Percentiles rank a stretch among this genome's conserved stretches.
These are phyloP conservation scores for Geotrichum histeridarum DNA, from an alignment of 1,139 yeast genomes.

Conservation along the genomic window DNA sequence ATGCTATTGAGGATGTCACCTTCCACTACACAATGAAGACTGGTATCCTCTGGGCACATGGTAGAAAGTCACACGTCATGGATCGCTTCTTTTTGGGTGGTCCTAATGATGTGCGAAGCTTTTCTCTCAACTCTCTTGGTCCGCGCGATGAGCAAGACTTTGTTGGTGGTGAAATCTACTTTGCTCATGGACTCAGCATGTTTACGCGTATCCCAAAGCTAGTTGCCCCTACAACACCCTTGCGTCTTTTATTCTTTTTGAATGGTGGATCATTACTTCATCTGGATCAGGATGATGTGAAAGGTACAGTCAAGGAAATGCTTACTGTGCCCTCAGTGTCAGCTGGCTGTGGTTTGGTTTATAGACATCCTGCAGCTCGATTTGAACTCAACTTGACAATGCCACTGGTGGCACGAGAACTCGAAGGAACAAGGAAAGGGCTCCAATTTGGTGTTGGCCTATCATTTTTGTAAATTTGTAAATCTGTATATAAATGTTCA, in stretches of 20 bases:
- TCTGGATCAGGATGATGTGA: constrained; percentile 35
- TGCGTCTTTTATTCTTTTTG: constrained; percentile 63
- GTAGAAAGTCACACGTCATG: constrained; percentile 36
- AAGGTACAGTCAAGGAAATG: constrained; percentile 33
- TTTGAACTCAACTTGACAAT: constrained; percentile 83
- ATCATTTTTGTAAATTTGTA: constrained; percentile 54
- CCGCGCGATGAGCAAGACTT: constrained; percentile 57
- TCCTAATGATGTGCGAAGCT: constrained; percentile 77
- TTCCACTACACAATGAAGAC: constrained; percentile 25
- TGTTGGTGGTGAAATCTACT: constrained; percentile 76
- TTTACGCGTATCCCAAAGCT: constrained; percentile 60
- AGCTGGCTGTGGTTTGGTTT: constrained; percentile 71
- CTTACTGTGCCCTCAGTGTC: constrained; percentile 33
- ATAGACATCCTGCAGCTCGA: constrained; percentile 83
- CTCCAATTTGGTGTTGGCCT: constrained; percentile 90
- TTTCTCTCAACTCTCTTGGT: constrained; percentile 74
- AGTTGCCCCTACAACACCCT: constrained; percentile 47
- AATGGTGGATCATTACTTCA: constrained; percentile 69
- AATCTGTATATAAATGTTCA: background rate
- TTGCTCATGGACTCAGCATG: constrained; percentile 66
- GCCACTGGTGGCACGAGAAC: constrained; percentile 61
- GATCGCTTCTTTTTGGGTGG: constrained; percentile 68
- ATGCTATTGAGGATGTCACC: constrained; percentile 19
- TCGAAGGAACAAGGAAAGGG: constrained; percentile 75
- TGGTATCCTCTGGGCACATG: constrained; percentile 30